Base-by-base conservation (phyloP, 139 green algal genomes). In the Chlorella sp. region DNA sequence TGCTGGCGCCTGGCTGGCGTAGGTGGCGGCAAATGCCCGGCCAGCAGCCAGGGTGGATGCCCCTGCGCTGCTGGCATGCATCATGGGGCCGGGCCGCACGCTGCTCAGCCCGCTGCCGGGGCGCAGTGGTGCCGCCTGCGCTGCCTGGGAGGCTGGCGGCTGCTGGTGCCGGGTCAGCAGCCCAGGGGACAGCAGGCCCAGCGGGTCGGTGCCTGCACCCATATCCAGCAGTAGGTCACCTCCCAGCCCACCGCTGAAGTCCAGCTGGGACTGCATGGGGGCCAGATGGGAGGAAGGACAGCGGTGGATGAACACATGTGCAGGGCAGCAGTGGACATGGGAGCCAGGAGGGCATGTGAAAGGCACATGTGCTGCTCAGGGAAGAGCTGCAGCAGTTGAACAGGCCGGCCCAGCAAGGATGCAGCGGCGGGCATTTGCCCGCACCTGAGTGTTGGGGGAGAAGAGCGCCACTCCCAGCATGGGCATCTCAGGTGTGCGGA, bases 401-500 rank as follows among this genome's bases (percentile, higher is more conserved):
- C n/a, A n/a, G n/a, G n/a, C n/a, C n/a, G n/a, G n/a, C n/a, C n/a
- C n/a, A n/a, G n/a, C n/a, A n/a, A n/a, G n/a, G n/a, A n/a, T n/a
- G n/a, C n/a, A n/a, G n/a, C n/a, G n/a, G n/a, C n/a, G n/a, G n/a
- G n/a, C n/a, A n/a, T n/a, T n/a, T n/a, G n/a, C n/a, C n/a, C 18
- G 4, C 15, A 75, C 68, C 64, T 86, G 67, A 1, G 70, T 78
- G 81, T 80, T 57, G 4, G 81, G 81, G 0, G 81, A 80, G 81
- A 86, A 86, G 34, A 86, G 81, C 28, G 81, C 56, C 55, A 86
- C 56, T 28, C 81, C 81, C 51, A 86, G 81, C 81, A 86, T 86
- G 26, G 55, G 69, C 28, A 86, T 80, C 36, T 86, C 81, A 5
- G 81, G 81, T 4, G 81, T 86, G 3, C 30, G 28, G 78, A 83